phyloP scores from a whole-genome alignment of 1,284 basidiomycete genomes.

The Cutaneotrichosporon dermatis region DNA sequence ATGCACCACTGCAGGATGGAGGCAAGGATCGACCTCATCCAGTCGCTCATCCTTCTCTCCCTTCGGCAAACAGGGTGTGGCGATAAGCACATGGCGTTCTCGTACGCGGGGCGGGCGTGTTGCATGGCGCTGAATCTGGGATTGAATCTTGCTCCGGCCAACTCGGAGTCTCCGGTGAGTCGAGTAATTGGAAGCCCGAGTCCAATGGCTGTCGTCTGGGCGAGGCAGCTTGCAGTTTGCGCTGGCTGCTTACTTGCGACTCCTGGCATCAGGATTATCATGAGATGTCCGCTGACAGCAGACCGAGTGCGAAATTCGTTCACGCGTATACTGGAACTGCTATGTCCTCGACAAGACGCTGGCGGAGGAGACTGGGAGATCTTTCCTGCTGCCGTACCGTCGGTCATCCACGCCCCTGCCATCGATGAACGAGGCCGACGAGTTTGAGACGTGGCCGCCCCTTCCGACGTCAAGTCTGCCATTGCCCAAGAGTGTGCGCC shows the following conservation, averaged over 20 bases:
- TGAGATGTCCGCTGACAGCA: neutral
- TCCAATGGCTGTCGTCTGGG: too few species aligned
- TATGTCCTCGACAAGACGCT: slow-evolving; percentile 50
- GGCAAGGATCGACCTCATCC: slow-evolving; percentile 38
- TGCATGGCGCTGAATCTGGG: slow-evolving; percentile 50
- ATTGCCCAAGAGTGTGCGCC: slow-evolving; percentile 21
- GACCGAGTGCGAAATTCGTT: slow-evolving; percentile 44
- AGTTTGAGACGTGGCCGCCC: slow-evolving; percentile 48
- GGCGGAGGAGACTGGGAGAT: slow-evolving; percentile 50
- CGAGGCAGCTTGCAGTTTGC: too few species aligned
- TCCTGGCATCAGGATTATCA: too few species aligned
- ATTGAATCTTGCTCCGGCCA: slow-evolving; percentile 39
- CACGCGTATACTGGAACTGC: slow-evolving; percentile 49
- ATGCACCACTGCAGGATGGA: slow-evolving; percentile 30
- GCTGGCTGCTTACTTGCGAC: too few species aligned
- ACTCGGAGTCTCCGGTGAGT: slow-evolving; percentile 31
- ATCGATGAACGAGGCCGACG: slow-evolving; percentile 46
- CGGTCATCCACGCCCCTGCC: slow-evolving; percentile 47
- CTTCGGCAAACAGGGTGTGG: slow-evolving; percentile 51
- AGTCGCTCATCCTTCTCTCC: slow-evolving; percentile 47
- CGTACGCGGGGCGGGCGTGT: slow-evolving; percentile 46
- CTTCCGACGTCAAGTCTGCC: slow-evolving; percentile 24
- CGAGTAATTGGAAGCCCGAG: too few species aligned
- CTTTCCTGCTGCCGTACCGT: slow-evolving; percentile 45
- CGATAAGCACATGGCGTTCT: slow-evolving; percentile 47